These are phyloP conservation scores for Pilobolus umbonatus DNA, from an alignment of 192 early-diverging fungal species.

Conservation along the genomic window DNA sequence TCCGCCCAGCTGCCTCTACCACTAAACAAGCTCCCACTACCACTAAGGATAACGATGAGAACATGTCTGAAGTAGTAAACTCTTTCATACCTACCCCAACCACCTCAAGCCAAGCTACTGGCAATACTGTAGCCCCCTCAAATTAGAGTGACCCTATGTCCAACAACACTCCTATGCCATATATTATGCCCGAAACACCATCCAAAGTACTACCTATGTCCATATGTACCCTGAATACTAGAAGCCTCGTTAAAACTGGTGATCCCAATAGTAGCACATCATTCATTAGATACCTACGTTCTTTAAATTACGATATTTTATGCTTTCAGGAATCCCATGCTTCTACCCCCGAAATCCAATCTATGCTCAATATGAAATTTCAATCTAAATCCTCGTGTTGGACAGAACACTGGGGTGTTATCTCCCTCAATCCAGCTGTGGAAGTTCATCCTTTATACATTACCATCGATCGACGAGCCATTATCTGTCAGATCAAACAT, in stretches of 20 bases:
- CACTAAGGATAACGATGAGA: too few species aligned
- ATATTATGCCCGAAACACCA: background rate
- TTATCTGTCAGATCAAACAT: background rate
- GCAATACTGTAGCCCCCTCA: background rate
- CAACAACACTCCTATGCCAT: background rate
- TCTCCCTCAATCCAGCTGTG: background rate
- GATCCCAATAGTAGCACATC: too few species aligned
- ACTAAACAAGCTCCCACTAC: too few species aligned
- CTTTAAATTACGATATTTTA: background rate
- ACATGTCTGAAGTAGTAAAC: background rate
- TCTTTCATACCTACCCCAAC: too few species aligned
- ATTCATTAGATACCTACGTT: background rate
- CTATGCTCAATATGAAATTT: background rate
- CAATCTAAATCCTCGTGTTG: background rate
- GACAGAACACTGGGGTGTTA: background rate
- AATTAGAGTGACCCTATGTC: background rate
- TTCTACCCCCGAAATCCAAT: background rate
- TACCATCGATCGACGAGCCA: background rate
- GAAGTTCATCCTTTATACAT: background rate
- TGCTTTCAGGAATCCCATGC: conserved; percentile 3
- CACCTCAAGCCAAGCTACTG: background rate
- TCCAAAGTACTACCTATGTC: too few species aligned
- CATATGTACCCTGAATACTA: conserved; percentile 1
- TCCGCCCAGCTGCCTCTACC: too few species aligned
- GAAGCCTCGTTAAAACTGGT: background rate